Conservation (phyloP, 768 basidiomycete species). For the Boletus bicolor region DNA sequence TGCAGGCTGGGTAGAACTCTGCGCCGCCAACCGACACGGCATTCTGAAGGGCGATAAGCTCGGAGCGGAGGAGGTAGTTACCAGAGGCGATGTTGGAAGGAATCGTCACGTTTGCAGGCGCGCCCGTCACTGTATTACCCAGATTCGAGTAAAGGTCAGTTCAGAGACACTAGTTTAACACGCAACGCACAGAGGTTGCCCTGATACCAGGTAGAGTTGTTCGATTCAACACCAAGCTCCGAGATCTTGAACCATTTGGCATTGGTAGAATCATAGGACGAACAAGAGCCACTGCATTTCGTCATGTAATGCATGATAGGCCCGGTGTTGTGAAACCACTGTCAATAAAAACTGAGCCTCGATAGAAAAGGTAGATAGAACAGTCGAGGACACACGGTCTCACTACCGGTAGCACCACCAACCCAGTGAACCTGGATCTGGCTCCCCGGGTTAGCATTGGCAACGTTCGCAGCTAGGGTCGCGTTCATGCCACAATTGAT, state of each 20-base stretch:
- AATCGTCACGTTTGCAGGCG: constrained; percentile 40
- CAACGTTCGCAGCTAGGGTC: constrained; percentile 44
- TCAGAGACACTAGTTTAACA: not conserved
- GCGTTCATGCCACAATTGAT: constrained; percentile 61
- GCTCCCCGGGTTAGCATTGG: constrained; percentile 59
- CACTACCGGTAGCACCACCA: constrained; percentile 37
- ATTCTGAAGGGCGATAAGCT: constrained; percentile 74
- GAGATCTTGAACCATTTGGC: constrained; percentile 76
- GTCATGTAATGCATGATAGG: constrained; percentile 76
- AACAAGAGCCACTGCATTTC: constrained; percentile 53
- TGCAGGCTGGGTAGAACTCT: constrained; percentile 32
- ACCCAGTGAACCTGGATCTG: constrained; percentile 52
- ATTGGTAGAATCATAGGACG: constrained; percentile 51
- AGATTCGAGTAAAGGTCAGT: not conserved
- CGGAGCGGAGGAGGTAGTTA: constrained; percentile 73
- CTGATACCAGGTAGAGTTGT: constrained; percentile 46
- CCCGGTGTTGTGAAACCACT: constrained; percentile 59
- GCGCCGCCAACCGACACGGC: constrained; percentile 56
- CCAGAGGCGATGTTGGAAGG: constrained; percentile 58
- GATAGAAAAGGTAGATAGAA: not conserved
- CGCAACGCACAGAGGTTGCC: constrained; percentile 43
- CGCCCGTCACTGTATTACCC: constrained; percentile 32
- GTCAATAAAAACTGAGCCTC: not conserved
- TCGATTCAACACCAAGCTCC: constrained; percentile 42
- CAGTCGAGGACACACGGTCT: constrained; percentile 27